phyloP scores from a whole-genome alignment of 2,329 filamentous ascomycete genomes.

The Hypoxylon sp. region DNA sequence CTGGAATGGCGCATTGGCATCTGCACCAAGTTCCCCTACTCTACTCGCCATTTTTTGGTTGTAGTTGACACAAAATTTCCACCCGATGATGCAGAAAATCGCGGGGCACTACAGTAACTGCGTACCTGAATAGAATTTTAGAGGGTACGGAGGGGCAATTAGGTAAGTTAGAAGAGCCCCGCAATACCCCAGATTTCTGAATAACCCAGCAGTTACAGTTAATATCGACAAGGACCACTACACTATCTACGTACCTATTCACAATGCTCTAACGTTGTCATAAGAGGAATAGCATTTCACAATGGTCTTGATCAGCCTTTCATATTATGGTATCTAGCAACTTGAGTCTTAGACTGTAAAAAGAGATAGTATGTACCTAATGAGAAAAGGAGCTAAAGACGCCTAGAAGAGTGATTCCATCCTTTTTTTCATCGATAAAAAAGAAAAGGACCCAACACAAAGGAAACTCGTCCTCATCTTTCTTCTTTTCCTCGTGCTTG shows the following conservation, averaged over 20 bases:
- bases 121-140: conserved; percentile 28
- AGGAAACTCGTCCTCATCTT: conserved; percentile 4
- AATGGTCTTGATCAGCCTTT: background rate
- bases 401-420: conserved; percentile 5
- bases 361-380: background rate
- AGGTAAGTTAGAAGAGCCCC: conserved; percentile 14
- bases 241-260: background rate
- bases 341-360: background rate
- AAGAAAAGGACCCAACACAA: background rate
- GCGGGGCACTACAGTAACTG: conserved; percentile 24
- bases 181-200: conserved; percentile 37
- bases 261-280: background rate
- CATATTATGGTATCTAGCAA: conserved; percentile 11
- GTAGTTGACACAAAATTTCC: conserved; percentile 23
- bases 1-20: conserved; percentile 15
- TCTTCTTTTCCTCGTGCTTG: background rate
- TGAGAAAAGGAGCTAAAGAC: conserved; percentile 1
- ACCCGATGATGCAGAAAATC: conserved; percentile 16
- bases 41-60: conserved; percentile 33
- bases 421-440: background rate
- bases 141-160: conserved; percentile 44
- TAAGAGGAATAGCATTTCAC: background rate
- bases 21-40: conserved; percentile 22
- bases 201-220: background rate
- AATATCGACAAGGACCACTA: conserved; percentile 22